These are phyloP conservation scores for Hyphochytrium catenoides DNA, from an alignment of 352 stramenopile species.

Conservation along the genomic window DNA sequence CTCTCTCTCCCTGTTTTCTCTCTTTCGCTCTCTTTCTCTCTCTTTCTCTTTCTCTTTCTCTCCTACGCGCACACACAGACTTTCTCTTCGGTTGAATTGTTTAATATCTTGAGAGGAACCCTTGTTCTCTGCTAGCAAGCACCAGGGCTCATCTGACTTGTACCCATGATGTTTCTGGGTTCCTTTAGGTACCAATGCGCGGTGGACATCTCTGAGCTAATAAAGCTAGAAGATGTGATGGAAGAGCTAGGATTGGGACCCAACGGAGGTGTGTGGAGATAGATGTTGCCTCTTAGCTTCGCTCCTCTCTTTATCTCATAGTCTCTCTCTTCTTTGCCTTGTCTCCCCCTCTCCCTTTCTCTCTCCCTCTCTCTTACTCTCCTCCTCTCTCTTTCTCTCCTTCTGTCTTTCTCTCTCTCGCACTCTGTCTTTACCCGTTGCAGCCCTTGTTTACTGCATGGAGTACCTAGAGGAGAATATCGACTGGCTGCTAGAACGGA, in stretches of 20 bases:
- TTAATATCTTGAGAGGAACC: constrained; percentile 8
- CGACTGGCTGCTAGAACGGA: constrained; percentile 89
- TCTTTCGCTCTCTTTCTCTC: not conserved
- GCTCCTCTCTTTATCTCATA: no score
- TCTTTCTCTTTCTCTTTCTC: no score
- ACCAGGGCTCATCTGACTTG: constrained; percentile 1
- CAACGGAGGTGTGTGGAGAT: constrained; percentile 53
- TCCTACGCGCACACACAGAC: no score
- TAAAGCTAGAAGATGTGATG: constrained; percentile 82
- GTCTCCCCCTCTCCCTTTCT: no score
- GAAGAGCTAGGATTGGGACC: constrained; percentile 81
- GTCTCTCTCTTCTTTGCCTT: no score
- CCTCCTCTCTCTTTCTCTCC: no score
- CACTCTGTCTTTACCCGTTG: no score
- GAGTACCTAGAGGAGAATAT: constrained; percentile 95
- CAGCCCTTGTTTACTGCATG: constrained; percentile 94
- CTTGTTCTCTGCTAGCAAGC: constrained; percentile 13
- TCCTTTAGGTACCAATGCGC: constrained; percentile 21
- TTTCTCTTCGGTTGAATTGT: constrained; percentile 13
- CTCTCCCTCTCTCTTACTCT: no score
- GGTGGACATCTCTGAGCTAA: constrained; percentile 87
- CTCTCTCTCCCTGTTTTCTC: not conserved
- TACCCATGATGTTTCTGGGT: constrained; percentile 1
- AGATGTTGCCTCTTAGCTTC: not conserved
- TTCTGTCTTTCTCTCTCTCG: no score